phyloP scores from a whole-genome alignment of 768 basidiomycete species.

The Hemileccinum rubropunctum region DNA sequence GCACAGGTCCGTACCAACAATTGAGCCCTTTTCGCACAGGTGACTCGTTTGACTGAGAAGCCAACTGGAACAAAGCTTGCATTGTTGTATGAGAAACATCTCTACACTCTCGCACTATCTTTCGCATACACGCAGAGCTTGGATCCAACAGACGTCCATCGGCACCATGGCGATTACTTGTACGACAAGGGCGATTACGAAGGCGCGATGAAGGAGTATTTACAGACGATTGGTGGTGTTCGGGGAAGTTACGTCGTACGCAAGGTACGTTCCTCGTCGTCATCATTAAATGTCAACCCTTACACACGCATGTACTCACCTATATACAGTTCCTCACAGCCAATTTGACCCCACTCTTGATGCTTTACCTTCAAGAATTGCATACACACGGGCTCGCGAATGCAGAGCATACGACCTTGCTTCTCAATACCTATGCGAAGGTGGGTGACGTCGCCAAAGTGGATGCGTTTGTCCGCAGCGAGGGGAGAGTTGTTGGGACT shows the following conservation, averaged over 20 bases:
- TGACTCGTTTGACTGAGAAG: constrained; percentile 70
- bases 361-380: constrained; percentile 93
- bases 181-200: constrained; percentile 92
- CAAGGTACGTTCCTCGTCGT: constrained; percentile 56
- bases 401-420: constrained; percentile 92
- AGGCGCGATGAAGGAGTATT: constrained; percentile 87
- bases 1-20: background rate
- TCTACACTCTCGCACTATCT: constrained; percentile 78
- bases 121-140: constrained; percentile 79
- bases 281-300: background rate
- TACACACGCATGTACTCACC: constrained; percentile 3
- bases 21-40: constrained; percentile 33
- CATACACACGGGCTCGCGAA: constrained; percentile 90
- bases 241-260: constrained; percentile 96
- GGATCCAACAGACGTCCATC: constrained; percentile 86
- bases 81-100: constrained; percentile 74
- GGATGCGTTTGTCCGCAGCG: constrained; percentile 90
- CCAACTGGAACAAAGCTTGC: constrained; percentile 83
- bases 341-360: constrained; percentile 92
- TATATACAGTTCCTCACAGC: constrained; percentile 84
- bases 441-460: constrained; percentile 87
- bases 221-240: constrained; percentile 84
- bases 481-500: constrained; percentile 48
- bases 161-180: constrained; percentile 87
- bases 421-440: constrained; percentile 97